Evolutionary conservation across 2,329 filamentous ascomycete genomes (phyloP), one percentile per base, ranked within the genome.

Genomic region (Teratosphaeria zuluensis): DNA sequence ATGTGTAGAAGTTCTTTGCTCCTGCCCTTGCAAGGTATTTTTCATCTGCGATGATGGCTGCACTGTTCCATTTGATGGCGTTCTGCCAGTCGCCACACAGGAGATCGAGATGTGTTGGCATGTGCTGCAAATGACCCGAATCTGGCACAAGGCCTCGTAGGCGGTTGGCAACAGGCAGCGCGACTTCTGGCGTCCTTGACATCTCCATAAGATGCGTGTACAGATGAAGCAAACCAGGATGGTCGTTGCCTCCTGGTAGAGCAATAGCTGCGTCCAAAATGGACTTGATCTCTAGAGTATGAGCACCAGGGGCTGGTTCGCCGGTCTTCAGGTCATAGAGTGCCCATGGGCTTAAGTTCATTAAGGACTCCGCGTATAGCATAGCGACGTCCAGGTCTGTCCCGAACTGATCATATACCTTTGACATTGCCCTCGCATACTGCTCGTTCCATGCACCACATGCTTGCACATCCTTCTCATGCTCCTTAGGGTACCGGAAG

Each of bases 141-240:
- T 90, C 86, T 0, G 87, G 87, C 0, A 87, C 81, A 1, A 90
- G 77, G 9, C 77, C 78, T 24, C 87, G 83, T 11, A 90, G 77
- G 16, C 76, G 73, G 65, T 90, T 80, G 4, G 86, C 86, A 0
- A 80, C 76, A 0, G 80, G 74, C 16, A 89, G 70, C 1, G 84
- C 88, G 1, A 73, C 69, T 68, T 89, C 87, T 0, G 87, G 87
- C 0, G 76, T 78, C 0, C 77, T 74, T 0, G 87, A 90, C 87
- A 90, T 90, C 68, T 91, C 88, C 78, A 89, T 87, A 3, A 89
- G 79, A 65, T 90, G 87, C 46, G 90, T 88, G 70, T 91, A 91
- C 33, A 90, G 73, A 69, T 92, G 88, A 5, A 90, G 75, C 0
- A 91, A 71, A 0, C 88, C 88, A 0, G 88, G 85, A 65, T 94